Evolutionary conservation across 805 yeast genomes (phyloP), one percentile per base, ranked within the genome.

Genomic region (Saturnispora saitoi): DNA sequence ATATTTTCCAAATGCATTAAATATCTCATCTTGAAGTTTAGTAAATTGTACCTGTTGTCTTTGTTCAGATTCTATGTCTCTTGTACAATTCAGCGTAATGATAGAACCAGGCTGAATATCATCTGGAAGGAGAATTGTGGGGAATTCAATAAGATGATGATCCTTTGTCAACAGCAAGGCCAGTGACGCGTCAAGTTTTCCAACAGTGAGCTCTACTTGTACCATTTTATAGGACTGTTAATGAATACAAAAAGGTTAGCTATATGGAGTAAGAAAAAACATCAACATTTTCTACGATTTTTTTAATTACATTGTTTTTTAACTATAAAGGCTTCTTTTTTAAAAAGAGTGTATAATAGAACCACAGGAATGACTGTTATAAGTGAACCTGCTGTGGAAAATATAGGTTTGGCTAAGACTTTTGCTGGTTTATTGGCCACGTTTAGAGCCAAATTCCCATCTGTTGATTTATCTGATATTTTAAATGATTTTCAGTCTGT

Each of bases 101-200:
- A 93, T 84, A 11, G 96, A 86, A 2, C 99, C 99, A 1, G 98
- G 95, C 55, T 78, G 76, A 32, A 90, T 93, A 36, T 91, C 90
- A 56, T 83, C 85, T 8, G 99, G 99, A 42, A 93, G 70, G 48
- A 93, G 71, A 49, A 91, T 80, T 3, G 98, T 88, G n/a, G 99
- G 99, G 59, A 91, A 93, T 61, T 93, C 99, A 55, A 93, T 90
- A 52, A 91, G 73, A 62, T 90, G 96, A 65, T 91, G 98, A 64
- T 91, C 70, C 49, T 83, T 78, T 17, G 99, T 91, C 34, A 95
- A 76, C 41, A 93, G 72, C 42, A 93, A 72, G 29, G 98, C 98
- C 64, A 93, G 72, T 2, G 97, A 89, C 11, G 97, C 96, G 63
- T 93, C 99, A 41, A 91, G 73, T 69, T 90, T 90, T 43, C 98